phyloP scores from a whole-genome alignment of 2,329 filamentous ascomycete species.

The Coniochaeta sp. region DNA sequence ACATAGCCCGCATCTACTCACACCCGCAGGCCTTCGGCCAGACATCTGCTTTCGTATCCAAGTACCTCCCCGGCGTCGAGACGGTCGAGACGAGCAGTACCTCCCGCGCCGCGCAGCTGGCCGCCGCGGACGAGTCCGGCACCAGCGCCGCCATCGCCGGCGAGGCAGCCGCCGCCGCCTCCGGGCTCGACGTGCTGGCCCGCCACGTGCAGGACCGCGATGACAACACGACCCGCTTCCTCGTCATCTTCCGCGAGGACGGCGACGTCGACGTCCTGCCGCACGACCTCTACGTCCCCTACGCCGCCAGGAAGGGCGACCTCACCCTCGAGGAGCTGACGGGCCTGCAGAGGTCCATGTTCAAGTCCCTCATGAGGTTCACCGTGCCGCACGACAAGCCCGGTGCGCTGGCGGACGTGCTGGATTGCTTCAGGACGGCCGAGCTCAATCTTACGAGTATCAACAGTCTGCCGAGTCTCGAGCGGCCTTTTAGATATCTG shows the following conservation, averaged over 20 bases:
- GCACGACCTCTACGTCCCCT: neutral
- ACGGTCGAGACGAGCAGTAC: slow-evolving; percentile 80
- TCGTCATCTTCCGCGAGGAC: slow-evolving; percentile 43
- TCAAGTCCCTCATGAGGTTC: slow-evolving; percentile 76
- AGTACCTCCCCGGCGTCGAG: slow-evolving; percentile 66
- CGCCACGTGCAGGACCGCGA: slow-evolving; percentile 63
- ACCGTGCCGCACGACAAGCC: slow-evolving; percentile 70
- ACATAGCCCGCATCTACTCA: slow-evolving; percentile 74
- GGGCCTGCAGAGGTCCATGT: slow-evolving; percentile 6
- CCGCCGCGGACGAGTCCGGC: slow-evolving; percentile 56
- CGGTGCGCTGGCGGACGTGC: slow-evolving; percentile 74
- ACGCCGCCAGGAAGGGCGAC: neutral
- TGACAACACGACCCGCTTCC: slow-evolving; percentile 75
- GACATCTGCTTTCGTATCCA: slow-evolving; percentile 67
- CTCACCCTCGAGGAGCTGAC: neutral
- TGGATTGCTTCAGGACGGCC: slow-evolving; percentile 68
- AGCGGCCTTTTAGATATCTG: slow-evolving; percentile 77
- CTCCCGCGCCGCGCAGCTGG: slow-evolving; percentile 74
- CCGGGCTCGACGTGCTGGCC: slow-evolving; percentile 63
- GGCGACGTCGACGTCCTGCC: neutral
- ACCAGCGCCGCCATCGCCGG: slow-evolving; percentile 59
- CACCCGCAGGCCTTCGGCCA: slow-evolving; percentile 96
- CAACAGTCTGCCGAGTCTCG: slow-evolving; percentile 73
- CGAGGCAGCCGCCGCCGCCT: slow-evolving; percentile 60
- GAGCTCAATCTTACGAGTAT: slow-evolving; percentile 84